phyloP scores from a whole-genome alignment of 179 eudicot species.

The Pouteria campechiana region DNA sequence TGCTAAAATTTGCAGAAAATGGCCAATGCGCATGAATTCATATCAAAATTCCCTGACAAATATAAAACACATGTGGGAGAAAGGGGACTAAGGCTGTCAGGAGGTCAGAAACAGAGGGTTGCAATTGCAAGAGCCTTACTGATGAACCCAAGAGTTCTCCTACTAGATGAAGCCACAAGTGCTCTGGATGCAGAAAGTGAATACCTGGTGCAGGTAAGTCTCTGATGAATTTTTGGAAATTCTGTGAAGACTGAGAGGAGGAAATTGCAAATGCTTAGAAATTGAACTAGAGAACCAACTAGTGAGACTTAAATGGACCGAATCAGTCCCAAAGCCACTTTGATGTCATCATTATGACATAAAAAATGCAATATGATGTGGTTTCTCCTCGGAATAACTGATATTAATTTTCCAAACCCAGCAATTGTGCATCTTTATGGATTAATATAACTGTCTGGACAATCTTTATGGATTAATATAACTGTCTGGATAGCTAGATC shows the following conservation, averaged over 20 bases:
- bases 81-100: constrained; percentile 85
- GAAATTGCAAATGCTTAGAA: too few species aligned
- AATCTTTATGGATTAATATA: too few species aligned
- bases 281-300: too few species aligned
- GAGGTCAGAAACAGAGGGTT: constrained; percentile 89
- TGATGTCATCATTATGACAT: too few species aligned
- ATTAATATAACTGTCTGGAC: too few species aligned
- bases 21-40: constrained; percentile 93
- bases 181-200: constrained; percentile 96
- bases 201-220: constrained; percentile 73
- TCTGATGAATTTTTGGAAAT: not conserved
- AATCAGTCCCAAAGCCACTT: too few species aligned
- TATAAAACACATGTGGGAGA: constrained; percentile 83
- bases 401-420: too few species aligned
- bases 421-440: too few species aligned
- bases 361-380: too few species aligned
- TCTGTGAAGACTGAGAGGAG: not conserved
- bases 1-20: constrained; percentile 43
- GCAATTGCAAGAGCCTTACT: constrained; percentile 91
- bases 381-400: too few species aligned
- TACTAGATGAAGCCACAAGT: constrained; percentile 91
- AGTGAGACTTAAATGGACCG: too few species aligned
- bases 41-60: constrained; percentile 70
- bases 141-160: constrained; percentile 80
- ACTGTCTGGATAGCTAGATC: too few species aligned